Conservation (phyloP, 768 basidiomycete species). For the Auriculariales sp. region DNA sequence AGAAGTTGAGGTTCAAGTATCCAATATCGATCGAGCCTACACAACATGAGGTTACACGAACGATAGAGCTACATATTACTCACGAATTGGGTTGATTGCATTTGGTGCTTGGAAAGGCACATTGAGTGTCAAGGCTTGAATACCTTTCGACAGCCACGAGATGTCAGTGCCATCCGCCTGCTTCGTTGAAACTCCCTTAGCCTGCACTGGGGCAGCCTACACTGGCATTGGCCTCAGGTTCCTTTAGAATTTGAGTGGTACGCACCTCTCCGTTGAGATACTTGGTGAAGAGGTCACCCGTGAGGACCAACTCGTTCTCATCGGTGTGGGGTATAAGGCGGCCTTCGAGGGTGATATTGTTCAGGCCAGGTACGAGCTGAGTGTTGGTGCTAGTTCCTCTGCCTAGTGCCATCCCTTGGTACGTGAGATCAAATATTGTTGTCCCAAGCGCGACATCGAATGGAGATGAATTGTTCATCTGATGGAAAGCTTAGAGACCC, state of each 20-base stretch:
- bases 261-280: slow-evolving; percentile 58
- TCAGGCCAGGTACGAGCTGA: slow-evolving; percentile 36
- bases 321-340: slow-evolving; percentile 38
- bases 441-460: slow-evolving; percentile 59
- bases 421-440: slow-evolving; percentile 45
- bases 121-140: slow-evolving; percentile 38
- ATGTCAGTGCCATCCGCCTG: slow-evolving; percentile 41
- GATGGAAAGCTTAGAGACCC: too few species aligned
- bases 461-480: slow-evolving; percentile 26
- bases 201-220: slow-evolving; percentile 41
- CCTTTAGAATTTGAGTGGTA: too few species aligned
- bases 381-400: slow-evolving; percentile 37
- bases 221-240: too few species aligned
- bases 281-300: slow-evolving; percentile 53
- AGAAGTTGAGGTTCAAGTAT: slow-evolving; percentile 41
- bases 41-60: background rate
- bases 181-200: slow-evolving; percentile 41
- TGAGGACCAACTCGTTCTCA: slow-evolving; percentile 26
- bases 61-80: background rate
- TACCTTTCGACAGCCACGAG: slow-evolving; percentile 51
- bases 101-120: slow-evolving; percentile 43
- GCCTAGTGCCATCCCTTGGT: slow-evolving; percentile 42
- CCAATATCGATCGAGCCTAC: slow-evolving; percentile 40
- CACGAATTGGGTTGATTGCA: slow-evolving; percentile 47
- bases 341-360: slow-evolving; percentile 45